Evolutionary conservation across 192 early-diverging fungal species (phyloP).

Genomic region (Phycomyces blakesleeanus): DNA sequence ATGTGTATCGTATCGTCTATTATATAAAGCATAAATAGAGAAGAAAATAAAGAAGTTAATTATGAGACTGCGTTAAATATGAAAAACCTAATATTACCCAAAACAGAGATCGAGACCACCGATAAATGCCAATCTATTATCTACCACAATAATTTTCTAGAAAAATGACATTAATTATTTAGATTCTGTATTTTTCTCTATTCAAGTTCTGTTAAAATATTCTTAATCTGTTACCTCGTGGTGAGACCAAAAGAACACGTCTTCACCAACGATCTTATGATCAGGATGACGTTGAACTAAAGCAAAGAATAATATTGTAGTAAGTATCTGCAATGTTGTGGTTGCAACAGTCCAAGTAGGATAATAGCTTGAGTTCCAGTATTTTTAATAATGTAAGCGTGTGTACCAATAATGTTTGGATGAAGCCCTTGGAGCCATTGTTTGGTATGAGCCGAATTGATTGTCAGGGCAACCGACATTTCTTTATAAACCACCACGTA

Average conservation of each 20-base stretch:
- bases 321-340: too few species aligned
- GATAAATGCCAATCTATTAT: conserved; percentile 77
- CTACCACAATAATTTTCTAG: conserved; percentile 75
- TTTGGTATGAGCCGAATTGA: conserved; percentile 72
- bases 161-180: conserved; percentile 3
- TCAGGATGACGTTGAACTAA: conserved; percentile 78
- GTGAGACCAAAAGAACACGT: conserved; percentile 79
- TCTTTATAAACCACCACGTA: conserved; percentile 84
- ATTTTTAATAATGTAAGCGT: too few species aligned
- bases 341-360: too few species aligned
- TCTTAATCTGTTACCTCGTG: too few species aligned
- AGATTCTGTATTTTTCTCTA: too few species aligned
- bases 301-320: too few species aligned
- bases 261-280: conserved; percentile 52
- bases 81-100: conserved; percentile 38
- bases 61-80: not conserved
- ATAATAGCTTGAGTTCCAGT: not conserved
- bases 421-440: conserved; percentile 62
- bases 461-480: conserved; percentile 65
- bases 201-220: too few species aligned
- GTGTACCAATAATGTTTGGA: conserved; percentile 66
- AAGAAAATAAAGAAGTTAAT: not conserved
- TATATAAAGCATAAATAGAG: not conserved
- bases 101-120: conserved; percentile 85
- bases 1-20: conserved; percentile 80